Percentiles rank a stretch among this genome's conserved stretches.
phyloP scores from a whole-genome alignment of 495 filamentous ascomycete species.

The Barbatosphaeria neglecta region DNA sequence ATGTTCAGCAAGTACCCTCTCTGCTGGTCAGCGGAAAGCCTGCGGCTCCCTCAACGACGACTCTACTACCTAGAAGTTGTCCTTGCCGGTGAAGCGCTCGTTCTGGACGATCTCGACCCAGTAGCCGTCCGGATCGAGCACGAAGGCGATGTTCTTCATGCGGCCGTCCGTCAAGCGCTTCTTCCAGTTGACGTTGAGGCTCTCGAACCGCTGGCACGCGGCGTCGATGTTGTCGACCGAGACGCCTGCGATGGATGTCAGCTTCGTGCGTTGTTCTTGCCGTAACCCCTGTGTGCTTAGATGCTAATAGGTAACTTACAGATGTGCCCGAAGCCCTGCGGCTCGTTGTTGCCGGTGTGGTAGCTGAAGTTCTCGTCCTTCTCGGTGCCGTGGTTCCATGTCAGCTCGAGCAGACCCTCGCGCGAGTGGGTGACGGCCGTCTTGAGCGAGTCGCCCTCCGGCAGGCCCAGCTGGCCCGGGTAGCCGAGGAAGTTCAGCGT shows the following conservation, averaged over 20 bases:
- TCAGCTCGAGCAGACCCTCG: constrained; percentile 82
- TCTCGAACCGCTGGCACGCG: constrained; percentile 77
- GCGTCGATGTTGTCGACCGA: constrained; percentile 82
- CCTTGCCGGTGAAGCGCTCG: constrained; percentile 41
- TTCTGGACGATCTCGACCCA: constrained; percentile 88
- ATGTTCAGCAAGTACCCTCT: no score
- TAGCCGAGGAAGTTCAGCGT: constrained; percentile 94
- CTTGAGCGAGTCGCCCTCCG: constrained; percentile 33
- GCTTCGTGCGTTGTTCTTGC: not conserved
- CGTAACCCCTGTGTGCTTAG: not conserved
- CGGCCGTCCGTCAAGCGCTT: constrained; percentile 84
- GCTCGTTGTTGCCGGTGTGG: constrained; percentile 83
- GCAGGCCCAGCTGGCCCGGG: constrained; percentile 33
- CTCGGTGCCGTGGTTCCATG: constrained; percentile 96
- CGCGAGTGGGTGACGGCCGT: constrained; percentile 38
- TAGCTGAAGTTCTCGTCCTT: constrained; percentile 75
- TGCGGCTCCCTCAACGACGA: not conserved
- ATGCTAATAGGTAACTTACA: constrained; percentile 37
- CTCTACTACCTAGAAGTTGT: constrained; percentile 28
- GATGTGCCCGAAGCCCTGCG: constrained; percentile 89
- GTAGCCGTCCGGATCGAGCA: constrained; percentile 86
- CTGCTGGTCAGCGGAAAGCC: no score
- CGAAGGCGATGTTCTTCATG: constrained; percentile 92
- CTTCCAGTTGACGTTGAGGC: constrained; percentile 75
- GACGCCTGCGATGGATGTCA: constrained; percentile 41